phyloP scores from a whole-genome alignment of 2,329 filamentous ascomycete genomes.

The Penicillium sp. region DNA sequence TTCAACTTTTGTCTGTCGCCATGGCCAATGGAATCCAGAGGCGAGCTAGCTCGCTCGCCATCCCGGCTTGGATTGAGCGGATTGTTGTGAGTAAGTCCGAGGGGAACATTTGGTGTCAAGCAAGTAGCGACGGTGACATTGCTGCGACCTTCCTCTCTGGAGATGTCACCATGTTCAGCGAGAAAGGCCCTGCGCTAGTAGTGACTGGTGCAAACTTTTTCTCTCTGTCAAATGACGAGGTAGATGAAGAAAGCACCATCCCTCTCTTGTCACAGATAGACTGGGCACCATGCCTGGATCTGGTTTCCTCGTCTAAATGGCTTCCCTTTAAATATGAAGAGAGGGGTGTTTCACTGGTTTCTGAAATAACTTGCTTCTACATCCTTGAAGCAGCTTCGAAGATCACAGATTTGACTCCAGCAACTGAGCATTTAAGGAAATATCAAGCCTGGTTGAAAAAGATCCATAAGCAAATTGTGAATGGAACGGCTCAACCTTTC shows the following conservation, averaged over 20 bases:
- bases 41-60: neutral
- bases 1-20: constrained; percentile 9
- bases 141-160: neutral
- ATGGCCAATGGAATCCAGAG: neutral
- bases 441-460: too few relatives aligned
- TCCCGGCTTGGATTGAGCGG: neutral
- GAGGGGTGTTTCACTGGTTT: too few relatives aligned
- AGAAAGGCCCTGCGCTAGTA: neutral
- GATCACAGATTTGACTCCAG: too few relatives aligned
- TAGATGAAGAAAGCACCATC: neutral
- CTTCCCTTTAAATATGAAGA: neutral
- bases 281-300: neutral
- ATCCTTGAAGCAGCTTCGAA: neutral
- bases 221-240: neutral
- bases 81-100: neutral
- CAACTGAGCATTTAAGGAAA: too few relatives aligned
- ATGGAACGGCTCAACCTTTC: too few relatives aligned
- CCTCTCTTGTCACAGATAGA: neutral
- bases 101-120: too few relatives aligned
- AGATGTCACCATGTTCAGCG: neutral
- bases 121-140: too few relatives aligned
- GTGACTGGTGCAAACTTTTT: neutral
- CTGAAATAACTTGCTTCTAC: neutral
- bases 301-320: neutral
- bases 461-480: too few relatives aligned